A percentile compares a stretch with the other conserved stretches of the same genome.
These are phyloP conservation scores for Aulographum hederae DNA, from an alignment of 2,329 filamentous ascomycete genomes.

Conservation along the genomic window DNA sequence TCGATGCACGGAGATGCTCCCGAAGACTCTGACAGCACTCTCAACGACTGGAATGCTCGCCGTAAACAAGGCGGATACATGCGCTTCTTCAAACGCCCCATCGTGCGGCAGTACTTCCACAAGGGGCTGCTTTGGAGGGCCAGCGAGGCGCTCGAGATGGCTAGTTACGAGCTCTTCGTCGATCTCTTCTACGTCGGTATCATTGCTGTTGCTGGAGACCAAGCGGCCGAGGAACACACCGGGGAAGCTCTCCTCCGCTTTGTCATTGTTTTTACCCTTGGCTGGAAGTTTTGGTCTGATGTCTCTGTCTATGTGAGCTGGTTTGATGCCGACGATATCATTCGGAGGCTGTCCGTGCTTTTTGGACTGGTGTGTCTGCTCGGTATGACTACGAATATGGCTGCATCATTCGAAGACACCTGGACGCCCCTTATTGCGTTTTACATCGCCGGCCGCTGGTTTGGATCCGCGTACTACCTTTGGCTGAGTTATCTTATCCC, in stretches of 20 bases:
- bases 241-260: conserved; percentile 40
- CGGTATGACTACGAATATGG: conserved; percentile 45
- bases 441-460: conserved; percentile 38
- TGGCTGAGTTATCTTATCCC: conserved; percentile 31
- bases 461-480: conserved; percentile 29
- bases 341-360: conserved; percentile 38
- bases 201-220: conserved; percentile 44
- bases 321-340: conserved; percentile 44
- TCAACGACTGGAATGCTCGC: conserved; percentile 17
- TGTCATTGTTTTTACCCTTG: conserved; percentile 41
- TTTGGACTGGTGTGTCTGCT: conserved; percentile 43
- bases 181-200: conserved; percentile 47
- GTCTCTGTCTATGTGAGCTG: conserved; percentile 37
- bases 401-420: conserved; percentile 32
- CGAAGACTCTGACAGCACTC: conserved; percentile 14
- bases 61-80: conserved; percentile 25
- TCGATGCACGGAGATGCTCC: conserved; percentile 10
- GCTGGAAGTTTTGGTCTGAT: conserved; percentile 47
- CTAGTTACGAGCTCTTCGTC: conserved; percentile 45
- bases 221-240: conserved; percentile 35
- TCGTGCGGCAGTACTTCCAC: conserved; percentile 48
- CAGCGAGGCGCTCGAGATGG: conserved; percentile 38
- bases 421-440: conserved; percentile 41
- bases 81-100: conserved; percentile 39
- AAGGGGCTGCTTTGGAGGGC: conserved; percentile 45